Evolutionary conservation across 2,329 filamentous ascomycete species (phyloP), one percentile per base, ranked within the genome.

Genomic region (Gaeumannomyces tritici): DNA sequence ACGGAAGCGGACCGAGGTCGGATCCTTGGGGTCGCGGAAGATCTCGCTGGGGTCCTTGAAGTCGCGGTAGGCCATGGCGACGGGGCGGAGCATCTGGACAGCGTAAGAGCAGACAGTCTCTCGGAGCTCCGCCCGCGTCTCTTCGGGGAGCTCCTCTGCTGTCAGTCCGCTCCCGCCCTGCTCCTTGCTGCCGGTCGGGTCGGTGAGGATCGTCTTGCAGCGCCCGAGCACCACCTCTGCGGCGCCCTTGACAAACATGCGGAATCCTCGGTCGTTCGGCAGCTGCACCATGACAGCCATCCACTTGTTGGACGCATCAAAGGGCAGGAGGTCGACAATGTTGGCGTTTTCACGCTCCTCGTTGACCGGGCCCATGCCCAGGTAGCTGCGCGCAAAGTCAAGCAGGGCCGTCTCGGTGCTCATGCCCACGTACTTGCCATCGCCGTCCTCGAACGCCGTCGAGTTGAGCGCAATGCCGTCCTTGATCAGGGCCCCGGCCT

Each of bases 351-450:
- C 79, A 24, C 88, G 80, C 67, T 87, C 86, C 64, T 86, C 79
- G 58, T 76, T 76, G 21, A 90, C 74, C 0, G 81, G 78, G 7
- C 82, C 83, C 78, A 91, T 85, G 55, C 80, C 87, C 18, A 91
- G 76, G 68, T 84, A 78, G 59, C 89, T 84, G 59, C 82, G 80
- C 26, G 87, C 86, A 70, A 91, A 90, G 28, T 80, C 78, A n/a
- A 92, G 79, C 15, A 92, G 77, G 27, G 89, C 89, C 4, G 88
- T 90, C 70, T 92, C 89, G 0, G 89, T 92, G 74, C 91, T 91
- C 6, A 89, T 91, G 33, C 89, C 89, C 65, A 91, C 81, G 66
- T 90, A 92, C n/a, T 51, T 51, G 0, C 81, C 76, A 24, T 74
- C 67, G 64, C 79, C 77, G 35, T 86, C 86, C 69, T 89, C 85